Base-by-base conservation (phyloP, 2,329 filamentous ascomycete species). In the Fusarium gaditjirri region DNA sequence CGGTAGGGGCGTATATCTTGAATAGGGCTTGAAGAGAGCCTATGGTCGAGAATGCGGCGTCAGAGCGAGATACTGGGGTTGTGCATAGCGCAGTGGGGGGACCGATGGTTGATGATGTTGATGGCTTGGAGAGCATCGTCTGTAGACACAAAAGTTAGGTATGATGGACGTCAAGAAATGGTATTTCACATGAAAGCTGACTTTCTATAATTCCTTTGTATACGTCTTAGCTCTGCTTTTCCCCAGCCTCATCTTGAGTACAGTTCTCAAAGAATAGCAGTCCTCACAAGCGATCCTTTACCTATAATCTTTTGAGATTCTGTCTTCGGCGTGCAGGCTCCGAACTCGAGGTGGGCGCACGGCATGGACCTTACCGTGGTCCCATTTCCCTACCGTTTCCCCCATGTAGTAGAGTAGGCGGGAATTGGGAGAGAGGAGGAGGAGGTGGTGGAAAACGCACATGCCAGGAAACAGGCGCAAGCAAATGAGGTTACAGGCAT, bases 391-490 rank as follows among this genome's bases (percentile, higher is more conserved):
- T 61, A 55, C 64, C 54, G 47, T 66, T 72, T 66, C 41, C 65
- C 61, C 42, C 58, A 56, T 50, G 36, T 27, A 57, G 39, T 27
- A 35, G 21, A 25, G 17, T 39, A 8, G 31, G 44, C 35, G 21
- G 36, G 53, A 50, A 50, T 63, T 59, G 53, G 29, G 53, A 46
- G 42, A 55, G 25, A 29, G 38, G 25, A 56, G 62, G 25, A 46
- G 42, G 58, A 29, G 27, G 27, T 7, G n/a, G n/a, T 65, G 27
- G 46, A 54, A 52, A 58, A 60, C 70, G 67, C 76, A 78, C 75
- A 76, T 78, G 74, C 75, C 74, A 77, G 68, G 38, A 74, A 72
- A 75, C 64, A 67, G 72, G 16, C 68, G 56, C 62, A 78, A 70
- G 70, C 72, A 77, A 76, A 76, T 76, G 57, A 75, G 68, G 29